A percentile compares a stretch with the other conserved stretches of the same genome.
phyloP scores from a whole-genome alignment of 2,329 filamentous ascomycete genomes.

The Fusarium musae region DNA sequence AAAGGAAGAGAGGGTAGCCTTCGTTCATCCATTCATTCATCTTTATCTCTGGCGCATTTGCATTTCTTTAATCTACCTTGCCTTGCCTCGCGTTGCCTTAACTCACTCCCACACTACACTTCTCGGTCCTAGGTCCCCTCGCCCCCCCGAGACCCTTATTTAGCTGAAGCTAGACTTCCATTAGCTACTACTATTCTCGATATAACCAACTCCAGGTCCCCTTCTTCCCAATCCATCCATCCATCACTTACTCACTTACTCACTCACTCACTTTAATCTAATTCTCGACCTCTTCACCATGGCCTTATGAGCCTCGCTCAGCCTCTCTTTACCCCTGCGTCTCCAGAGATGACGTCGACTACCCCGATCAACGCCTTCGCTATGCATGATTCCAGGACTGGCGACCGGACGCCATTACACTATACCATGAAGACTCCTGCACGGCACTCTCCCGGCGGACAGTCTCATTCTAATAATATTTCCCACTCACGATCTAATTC shows the following conservation, averaged over 20 bases:
- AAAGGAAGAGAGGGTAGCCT: neutral
- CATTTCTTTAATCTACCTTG: constrained; percentile 32
- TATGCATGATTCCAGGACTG: constrained; percentile 50
- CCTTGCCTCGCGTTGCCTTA: neutral
- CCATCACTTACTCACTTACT: neutral
- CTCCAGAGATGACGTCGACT: constrained; percentile 43
- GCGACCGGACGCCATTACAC: constrained; percentile 52
- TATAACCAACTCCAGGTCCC: constrained; percentile 12
- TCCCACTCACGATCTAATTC: constrained; percentile 48
- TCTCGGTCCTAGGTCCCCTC: constrained; percentile 21
- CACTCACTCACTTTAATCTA: constrained; percentile 2
- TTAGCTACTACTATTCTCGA: constrained; percentile 5
- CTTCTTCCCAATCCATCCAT: neutral
- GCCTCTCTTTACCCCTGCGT: constrained; percentile 23
- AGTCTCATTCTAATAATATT: constrained; percentile 41
- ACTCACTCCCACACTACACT: neutral
- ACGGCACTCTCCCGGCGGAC: constrained; percentile 51
- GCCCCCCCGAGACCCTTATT: constrained; percentile 17
- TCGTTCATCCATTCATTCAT: constrained; percentile 19
- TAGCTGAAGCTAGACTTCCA: constrained; percentile 10
- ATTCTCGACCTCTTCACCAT: constrained; percentile 27
- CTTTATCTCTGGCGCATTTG: constrained; percentile 19
- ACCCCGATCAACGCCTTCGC: constrained; percentile 38
- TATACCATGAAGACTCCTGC: constrained; percentile 61
- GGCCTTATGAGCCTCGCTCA: constrained; percentile 38